These are phyloP conservation scores for Sporodiniella umbellata DNA, from an alignment of 371 early-diverging fungal species.

Conservation along the genomic window DNA sequence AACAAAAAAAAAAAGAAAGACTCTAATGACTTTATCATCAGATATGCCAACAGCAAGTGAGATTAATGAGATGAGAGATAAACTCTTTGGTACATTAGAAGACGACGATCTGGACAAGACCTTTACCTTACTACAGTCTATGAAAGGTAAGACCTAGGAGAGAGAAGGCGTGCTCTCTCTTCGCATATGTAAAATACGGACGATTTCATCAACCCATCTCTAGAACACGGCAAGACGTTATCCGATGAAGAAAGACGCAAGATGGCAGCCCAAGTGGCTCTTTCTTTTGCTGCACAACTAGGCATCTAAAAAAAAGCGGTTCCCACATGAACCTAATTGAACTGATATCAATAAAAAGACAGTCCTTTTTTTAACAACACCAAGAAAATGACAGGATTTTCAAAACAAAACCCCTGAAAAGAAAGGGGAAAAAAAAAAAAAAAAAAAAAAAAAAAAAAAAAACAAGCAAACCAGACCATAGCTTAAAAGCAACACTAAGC, in stretches of 20 bases:
- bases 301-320: slow-evolving; percentile 5
- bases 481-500: no score
- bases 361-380: no score
- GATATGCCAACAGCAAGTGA: slow-evolving; percentile 45
- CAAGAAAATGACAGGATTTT: no score
- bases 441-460: no score
- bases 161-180: neutral
- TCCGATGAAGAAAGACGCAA: slow-evolving; percentile 60
- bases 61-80: slow-evolving; percentile 46
- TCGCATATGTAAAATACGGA: neutral
- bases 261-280: slow-evolving; percentile 63
- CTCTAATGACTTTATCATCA: neutral
- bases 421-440: no score
- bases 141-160: slow-evolving; percentile 45
- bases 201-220: neutral
- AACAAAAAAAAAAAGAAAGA: neutral
- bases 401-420: no score
- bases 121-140: slow-evolving; percentile 46
- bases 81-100: slow-evolving; percentile 60
- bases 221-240: slow-evolving; percentile 56
- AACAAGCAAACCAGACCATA: no score
- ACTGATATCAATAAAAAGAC: no score
- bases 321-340: no score
- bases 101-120: slow-evolving; percentile 69
- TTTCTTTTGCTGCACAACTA: slow-evolving; percentile 59